A percentile compares a stretch with the other conserved stretches of the same genome.
Evolutionary conservation across 2,329 filamentous ascomycete genomes (phyloP).

Genomic region (Lithohypha guttulata): DNA sequence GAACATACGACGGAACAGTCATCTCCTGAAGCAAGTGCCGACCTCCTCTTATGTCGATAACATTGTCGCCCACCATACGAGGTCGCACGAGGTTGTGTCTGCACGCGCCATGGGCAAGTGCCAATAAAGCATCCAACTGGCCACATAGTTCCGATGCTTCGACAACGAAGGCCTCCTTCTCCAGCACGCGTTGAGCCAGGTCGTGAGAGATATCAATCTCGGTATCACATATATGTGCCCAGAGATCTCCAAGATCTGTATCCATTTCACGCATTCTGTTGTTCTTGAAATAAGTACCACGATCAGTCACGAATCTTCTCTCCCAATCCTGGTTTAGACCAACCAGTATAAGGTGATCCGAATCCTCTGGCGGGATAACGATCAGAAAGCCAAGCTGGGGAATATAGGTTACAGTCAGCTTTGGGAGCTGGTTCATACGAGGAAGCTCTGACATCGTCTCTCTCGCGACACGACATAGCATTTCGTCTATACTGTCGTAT

Average conservation of each 20-base stretch:
- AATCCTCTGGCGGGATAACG: conserved; percentile 53
- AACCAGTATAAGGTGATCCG: conserved; percentile 30
- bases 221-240: conserved; percentile 70
- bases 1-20: conserved; percentile 66
- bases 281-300: conserved; percentile 77
- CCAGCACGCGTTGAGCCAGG: conserved; percentile 59
- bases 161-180: conserved; percentile 55
- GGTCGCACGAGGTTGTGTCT: conserved; percentile 64
- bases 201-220: conserved; percentile 82
- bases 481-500: conserved; percentile 65
- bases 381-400: conserved; percentile 87
- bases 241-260: conserved; percentile 69
- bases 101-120: conserved; percentile 65
- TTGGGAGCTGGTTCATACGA: conserved; percentile 32
- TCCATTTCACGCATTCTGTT: conserved; percentile 71
- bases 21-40: conserved; percentile 78
- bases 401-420: conserved; percentile 73
- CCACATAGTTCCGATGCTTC: conserved; percentile 69
- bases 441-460: conserved; percentile 56
- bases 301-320: conserved; percentile 61
- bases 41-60: conserved; percentile 65
- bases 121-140: conserved; percentile 71
- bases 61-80: conserved; percentile 56
- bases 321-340: conserved; percentile 55
- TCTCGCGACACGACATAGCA: conserved; percentile 58